Evolutionary conservation across 1,284 basidiomycete genomes (phyloP).

Genomic region (Irpex lacteus): DNA sequence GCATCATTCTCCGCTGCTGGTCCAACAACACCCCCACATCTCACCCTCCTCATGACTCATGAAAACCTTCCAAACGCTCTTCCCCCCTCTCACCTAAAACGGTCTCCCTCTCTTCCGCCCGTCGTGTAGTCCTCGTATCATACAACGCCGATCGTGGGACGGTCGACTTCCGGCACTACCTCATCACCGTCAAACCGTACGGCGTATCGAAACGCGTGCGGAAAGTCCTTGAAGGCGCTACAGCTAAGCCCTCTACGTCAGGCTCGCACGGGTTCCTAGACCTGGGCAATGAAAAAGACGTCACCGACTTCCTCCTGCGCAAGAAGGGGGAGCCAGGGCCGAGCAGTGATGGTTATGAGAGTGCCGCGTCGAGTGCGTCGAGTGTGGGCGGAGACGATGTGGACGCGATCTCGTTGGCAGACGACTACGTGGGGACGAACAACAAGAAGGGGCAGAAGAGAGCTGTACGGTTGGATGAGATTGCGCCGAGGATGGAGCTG

Average conservation of each 20-base stretch:
- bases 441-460: slow-evolving; percentile 89
- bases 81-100: slow-evolving; percentile 83
- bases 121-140: slow-evolving; percentile 90
- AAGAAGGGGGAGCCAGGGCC: slow-evolving; percentile 64
- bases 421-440: slow-evolving; percentile 93
- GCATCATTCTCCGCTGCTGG: slow-evolving; percentile 74
- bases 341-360: slow-evolving; percentile 74
- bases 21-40: slow-evolving; percentile 67
- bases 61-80: slow-evolving; percentile 88
- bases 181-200: slow-evolving; percentile 94
- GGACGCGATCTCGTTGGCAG: slow-evolving; percentile 80
- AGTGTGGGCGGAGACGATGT: slow-evolving; percentile 84
- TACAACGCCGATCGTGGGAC: slow-evolving; percentile 88
- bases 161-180: slow-evolving; percentile 92
- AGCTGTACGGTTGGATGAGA: slow-evolving; percentile 90
- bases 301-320: slow-evolving; percentile 92
- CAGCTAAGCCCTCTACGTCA: slow-evolving; percentile 34
- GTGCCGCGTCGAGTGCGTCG: slow-evolving; percentile 68
- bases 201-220: slow-evolving; percentile 94
- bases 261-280: slow-evolving; percentile 59
- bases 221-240: slow-evolving; percentile 76
- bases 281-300: slow-evolving; percentile 87
- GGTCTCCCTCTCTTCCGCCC: slow-evolving; percentile 78
- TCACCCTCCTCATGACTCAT: slow-evolving; percentile 73
- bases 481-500: slow-evolving; percentile 95